Evolutionary conservation across 2,329 filamentous ascomycete genomes (phyloP).

Genomic region (Claviceps sp.): DNA sequence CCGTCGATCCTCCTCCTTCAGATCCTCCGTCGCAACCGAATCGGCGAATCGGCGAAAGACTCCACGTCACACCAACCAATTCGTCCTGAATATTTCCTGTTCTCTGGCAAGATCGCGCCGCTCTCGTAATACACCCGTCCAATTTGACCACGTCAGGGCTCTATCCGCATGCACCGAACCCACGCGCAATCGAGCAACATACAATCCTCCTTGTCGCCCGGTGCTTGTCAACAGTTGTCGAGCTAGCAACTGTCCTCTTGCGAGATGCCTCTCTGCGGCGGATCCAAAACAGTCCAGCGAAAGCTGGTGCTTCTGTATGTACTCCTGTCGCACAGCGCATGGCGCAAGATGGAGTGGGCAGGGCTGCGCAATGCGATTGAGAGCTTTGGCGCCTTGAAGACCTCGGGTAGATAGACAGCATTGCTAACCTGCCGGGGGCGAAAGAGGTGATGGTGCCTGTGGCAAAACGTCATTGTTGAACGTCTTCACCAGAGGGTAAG

Average conservation of each 20-base stretch:
- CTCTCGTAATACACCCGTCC: not conserved
- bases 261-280: conserved; percentile 40
- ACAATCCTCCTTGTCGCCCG: not conserved
- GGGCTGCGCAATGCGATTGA: not conserved
- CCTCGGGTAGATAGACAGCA: not conserved
- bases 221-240: not conserved
- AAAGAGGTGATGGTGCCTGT: conserved; percentile 84
- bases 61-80: not conserved
- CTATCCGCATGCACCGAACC: not conserved
- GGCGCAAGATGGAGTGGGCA: not conserved
- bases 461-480: conserved; percentile 96
- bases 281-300: conserved; percentile 77
- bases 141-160: not conserved
- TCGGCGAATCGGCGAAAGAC: not conserved
- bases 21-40: not conserved
- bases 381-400: not conserved
- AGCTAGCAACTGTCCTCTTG: not conserved
- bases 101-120: not conserved
- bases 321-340: not conserved
- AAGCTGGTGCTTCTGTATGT: conserved; percentile 83
- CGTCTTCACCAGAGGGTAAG: conserved; percentile 93
- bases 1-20: not conserved
- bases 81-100: not conserved
- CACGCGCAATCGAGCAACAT: not conserved
- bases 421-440: not conserved